Evolutionary conservation across 345 rosid genomes (phyloP).

Genomic region (Salix dunnii): DNA sequence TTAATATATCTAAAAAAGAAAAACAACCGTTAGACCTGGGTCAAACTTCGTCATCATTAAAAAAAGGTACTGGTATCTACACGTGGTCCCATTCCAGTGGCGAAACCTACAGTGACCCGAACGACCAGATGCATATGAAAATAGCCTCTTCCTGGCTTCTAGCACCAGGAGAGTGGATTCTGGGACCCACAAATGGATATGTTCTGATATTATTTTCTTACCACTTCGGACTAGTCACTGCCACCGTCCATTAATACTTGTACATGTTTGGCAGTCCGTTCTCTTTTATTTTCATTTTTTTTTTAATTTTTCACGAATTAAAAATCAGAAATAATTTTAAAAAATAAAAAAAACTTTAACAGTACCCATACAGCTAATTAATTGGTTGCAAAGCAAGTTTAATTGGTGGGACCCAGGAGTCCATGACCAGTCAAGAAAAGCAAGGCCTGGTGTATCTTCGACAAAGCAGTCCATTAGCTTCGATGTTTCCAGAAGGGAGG

Average conservation of each 20-base stretch:
- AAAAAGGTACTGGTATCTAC: neutral
- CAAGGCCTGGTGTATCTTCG: no score
- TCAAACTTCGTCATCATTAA: neutral
- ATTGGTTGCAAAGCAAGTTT: neutral
- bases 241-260: slow-evolving; percentile 10
- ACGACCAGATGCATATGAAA: slow-evolving; percentile 7
- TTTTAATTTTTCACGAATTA: no score
- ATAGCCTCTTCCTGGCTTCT: slow-evolving; percentile 1
- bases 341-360: no score
- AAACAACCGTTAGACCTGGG: neutral
- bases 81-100: neutral
- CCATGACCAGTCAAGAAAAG: neutral
- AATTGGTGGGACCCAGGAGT: neutral
- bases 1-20: no score
- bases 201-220: neutral
- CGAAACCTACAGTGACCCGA: slow-evolving; percentile 13
- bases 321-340: no score
- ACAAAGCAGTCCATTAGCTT: neutral
- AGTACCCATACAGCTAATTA: no score
- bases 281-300: no score
- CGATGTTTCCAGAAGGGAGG: neutral
- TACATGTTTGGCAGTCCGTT: no score
- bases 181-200: neutral
- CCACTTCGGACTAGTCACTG: neutral
- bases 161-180: neutral